A percentile compares a stretch with the other conserved stretches of the same genome.
These are phyloP conservation scores for Pseudocercospora fuligena DNA, from an alignment of 2,329 filamentous ascomycete genomes.

Conservation along the genomic window DNA sequence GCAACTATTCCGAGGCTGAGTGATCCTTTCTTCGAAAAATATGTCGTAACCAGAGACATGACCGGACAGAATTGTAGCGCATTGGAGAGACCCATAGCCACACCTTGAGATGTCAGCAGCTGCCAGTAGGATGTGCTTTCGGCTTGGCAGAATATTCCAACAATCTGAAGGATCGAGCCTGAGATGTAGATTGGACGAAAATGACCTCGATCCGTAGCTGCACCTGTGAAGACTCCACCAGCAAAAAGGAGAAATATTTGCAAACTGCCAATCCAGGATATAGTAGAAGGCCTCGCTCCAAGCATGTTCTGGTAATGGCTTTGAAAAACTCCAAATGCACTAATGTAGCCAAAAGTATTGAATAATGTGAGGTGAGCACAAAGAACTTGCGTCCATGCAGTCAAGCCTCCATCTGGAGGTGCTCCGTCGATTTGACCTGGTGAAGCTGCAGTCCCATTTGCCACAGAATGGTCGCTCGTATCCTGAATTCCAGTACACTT, in stretches of 20 bases:
- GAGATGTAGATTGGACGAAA: slow-evolving; percentile 43
- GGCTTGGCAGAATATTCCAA: slow-evolving; percentile 50
- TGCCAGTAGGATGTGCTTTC: slow-evolving; percentile 50
- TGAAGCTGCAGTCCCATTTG: background rate
- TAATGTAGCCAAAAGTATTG: background rate
- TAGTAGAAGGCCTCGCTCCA: slow-evolving; percentile 43
- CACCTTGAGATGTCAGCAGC: slow-evolving; percentile 53
- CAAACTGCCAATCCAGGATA: slow-evolving; percentile 58
- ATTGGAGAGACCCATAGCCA: slow-evolving; percentile 51
- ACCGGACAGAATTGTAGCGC: slow-evolving; percentile 46
- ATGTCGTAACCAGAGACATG: slow-evolving; percentile 43
- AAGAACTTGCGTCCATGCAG: slow-evolving; percentile 52
- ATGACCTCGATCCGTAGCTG: slow-evolving; percentile 48
- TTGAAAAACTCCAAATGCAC: background rate
- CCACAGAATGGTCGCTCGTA: background rate
- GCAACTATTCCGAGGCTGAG: slow-evolving; percentile 52
- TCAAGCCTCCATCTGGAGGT: slow-evolving; percentile 47
- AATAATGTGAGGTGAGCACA: slow-evolving; percentile 44
- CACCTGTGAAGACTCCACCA: slow-evolving; percentile 48
- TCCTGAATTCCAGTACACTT: background rate
- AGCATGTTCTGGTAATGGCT: background rate
- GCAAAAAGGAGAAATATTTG: slow-evolving; percentile 53
- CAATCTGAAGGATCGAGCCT: slow-evolving; percentile 43
- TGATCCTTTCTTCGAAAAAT: slow-evolving; percentile 39
- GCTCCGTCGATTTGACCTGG: background rate